These are phyloP conservation scores for Kazachstania africana DNA, from an alignment of 805 yeast species.

Conservation along the genomic window DNA sequence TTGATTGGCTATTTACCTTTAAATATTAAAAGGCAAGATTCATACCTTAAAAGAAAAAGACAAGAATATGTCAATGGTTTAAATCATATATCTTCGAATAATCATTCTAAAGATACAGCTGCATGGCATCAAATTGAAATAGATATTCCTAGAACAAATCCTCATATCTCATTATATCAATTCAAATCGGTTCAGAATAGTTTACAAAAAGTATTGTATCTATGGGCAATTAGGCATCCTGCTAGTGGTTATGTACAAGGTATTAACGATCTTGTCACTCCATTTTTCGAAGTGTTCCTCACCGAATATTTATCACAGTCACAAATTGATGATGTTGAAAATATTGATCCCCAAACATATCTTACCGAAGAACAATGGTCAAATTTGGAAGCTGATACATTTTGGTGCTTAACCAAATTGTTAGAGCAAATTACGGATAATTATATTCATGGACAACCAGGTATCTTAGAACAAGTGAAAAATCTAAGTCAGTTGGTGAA, in stretches of 20 bases:
- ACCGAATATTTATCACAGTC: slow-evolving; percentile 43
- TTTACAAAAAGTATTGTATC: slow-evolving; percentile 66
- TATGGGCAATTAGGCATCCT: slow-evolving; percentile 96
- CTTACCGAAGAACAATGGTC: slow-evolving; percentile 50
- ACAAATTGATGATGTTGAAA: slow-evolving; percentile 37
- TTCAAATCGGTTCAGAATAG: slow-evolving; percentile 62
- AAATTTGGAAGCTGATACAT: slow-evolving; percentile 86
- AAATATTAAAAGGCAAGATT: slow-evolving; percentile 60
- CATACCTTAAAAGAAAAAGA: slow-evolving; percentile 66
- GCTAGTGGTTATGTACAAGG: slow-evolving; percentile 98
- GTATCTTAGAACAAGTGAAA: slow-evolving; percentile 81
- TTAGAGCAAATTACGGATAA: slow-evolving; percentile 94
- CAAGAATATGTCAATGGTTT: slow-evolving; percentile 76
- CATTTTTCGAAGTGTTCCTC: slow-evolving; percentile 80
- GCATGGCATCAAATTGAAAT: slow-evolving; percentile 94
- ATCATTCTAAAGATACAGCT: slow-evolving; percentile 51
- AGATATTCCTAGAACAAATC: slow-evolving; percentile 91
- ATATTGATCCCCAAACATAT: slow-evolving; percentile 45
- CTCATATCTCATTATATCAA: slow-evolving; percentile 63
- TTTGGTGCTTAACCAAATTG: slow-evolving; percentile 89
- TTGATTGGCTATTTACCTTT: slow-evolving; percentile 84
- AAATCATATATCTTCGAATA: slow-evolving; percentile 41
- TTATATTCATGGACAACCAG: slow-evolving; percentile 97
- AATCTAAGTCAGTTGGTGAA: slow-evolving; percentile 67
- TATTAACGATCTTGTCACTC: slow-evolving; percentile 86